These are phyloP conservation scores for Letharia columbiana DNA, from an alignment of 495 filamentous ascomycete genomes.

Conservation along the genomic window DNA sequence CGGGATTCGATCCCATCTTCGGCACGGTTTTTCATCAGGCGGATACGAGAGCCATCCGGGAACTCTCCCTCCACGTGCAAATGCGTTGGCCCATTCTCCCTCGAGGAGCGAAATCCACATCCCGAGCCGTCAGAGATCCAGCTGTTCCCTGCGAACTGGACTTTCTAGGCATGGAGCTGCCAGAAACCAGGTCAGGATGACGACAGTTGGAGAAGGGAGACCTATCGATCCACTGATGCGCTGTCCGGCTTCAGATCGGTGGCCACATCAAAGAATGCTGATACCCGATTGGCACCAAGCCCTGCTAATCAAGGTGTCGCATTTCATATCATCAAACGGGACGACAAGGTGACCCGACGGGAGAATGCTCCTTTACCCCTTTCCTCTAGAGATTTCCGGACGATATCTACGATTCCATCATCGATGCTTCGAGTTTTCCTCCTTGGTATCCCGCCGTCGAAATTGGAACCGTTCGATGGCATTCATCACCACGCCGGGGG, in stretches of 20 bases:
- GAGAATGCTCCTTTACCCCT: background rate
- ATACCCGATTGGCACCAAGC: background rate
- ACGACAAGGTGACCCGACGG: background rate
- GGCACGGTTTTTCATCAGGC: background rate
- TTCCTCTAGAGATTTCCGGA: background rate
- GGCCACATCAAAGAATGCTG: background rate
- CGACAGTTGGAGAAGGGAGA: background rate
- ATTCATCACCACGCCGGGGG: background rate
- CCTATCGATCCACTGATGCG: background rate
- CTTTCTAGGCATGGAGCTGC: background rate
- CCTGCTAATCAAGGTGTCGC: background rate
- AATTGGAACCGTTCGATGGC: background rate
- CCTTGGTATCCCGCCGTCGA: background rate
- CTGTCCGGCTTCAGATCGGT: background rate
- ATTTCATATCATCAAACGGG: background rate
- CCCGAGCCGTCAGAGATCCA: background rate
- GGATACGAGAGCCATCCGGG: background rate
- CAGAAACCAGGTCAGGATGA: background rate
- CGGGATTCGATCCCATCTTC: background rate
- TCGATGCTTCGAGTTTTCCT: background rate
- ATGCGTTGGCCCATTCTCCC: background rate
- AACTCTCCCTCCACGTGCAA: background rate
- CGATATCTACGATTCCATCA: background rate
- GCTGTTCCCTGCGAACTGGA: too few species aligned
- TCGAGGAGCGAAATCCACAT: too few species aligned